Percentiles rank a stretch among this genome's conserved stretches.
These are phyloP conservation scores for Cutaneotrichosporon sp. DNA, from an alignment of 1,284 basidiomycete genomes.

Conservation along the genomic window DNA sequence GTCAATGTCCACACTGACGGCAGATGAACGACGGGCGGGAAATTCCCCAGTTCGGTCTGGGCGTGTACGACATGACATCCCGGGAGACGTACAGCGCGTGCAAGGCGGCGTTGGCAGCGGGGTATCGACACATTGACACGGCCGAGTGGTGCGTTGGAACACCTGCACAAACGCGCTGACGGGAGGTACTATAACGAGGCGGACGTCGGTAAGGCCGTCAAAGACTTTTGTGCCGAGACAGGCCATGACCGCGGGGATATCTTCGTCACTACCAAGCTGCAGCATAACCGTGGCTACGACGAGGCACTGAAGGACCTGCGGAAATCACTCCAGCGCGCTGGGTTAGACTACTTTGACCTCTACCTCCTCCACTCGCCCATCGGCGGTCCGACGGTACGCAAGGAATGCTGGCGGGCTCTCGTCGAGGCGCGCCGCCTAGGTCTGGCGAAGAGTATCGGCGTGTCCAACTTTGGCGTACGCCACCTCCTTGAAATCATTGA, in stretches of 20 bases:
- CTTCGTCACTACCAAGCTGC: constrained; percentile 66
- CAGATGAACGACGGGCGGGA: constrained; percentile 59
- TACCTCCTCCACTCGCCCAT: constrained; percentile 51
- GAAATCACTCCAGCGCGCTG: constrained; percentile 55
- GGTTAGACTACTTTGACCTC: constrained; percentile 51
- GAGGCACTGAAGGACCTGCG: constrained; percentile 54
- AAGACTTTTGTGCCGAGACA: constrained; percentile 50
- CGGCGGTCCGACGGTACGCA: constrained; percentile 46
- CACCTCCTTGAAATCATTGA: constrained; percentile 51
- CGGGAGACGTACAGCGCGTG: constrained; percentile 57
- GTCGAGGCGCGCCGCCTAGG: constrained; percentile 48
- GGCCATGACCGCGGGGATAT: constrained; percentile 55
- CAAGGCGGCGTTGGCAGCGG: constrained; percentile 61
- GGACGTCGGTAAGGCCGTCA: constrained; percentile 59
- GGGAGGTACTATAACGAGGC: constrained; percentile 66
- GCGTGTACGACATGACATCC: constrained; percentile 61
- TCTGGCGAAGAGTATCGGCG: constrained; percentile 48
- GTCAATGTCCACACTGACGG: too few relatives aligned
- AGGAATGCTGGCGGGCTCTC: constrained; percentile 48
- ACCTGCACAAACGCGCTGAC: neutral
- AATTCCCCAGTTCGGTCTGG: constrained; percentile 63
- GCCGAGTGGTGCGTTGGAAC: constrained; percentile 35
- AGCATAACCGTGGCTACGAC: constrained; percentile 56
- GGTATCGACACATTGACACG: constrained; percentile 63
- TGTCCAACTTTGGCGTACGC: constrained; percentile 49